Percentiles rank a stretch among this genome's conserved stretches.
Evolutionary conservation across 345 rosid species (phyloP).

Genomic region (Kernera saxatilis): DNA sequence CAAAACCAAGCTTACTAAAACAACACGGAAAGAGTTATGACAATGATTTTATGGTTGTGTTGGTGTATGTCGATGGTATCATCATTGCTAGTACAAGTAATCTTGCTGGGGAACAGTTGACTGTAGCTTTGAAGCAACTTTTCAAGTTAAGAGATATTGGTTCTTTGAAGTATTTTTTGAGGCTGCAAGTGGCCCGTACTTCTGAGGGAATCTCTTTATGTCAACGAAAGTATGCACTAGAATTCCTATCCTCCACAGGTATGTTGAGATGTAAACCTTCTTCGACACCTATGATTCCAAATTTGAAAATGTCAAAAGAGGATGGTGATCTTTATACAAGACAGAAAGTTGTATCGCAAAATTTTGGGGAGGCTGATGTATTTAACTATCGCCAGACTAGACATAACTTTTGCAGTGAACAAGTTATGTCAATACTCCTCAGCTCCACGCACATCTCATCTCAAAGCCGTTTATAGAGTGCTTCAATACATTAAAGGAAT

Average conservation of each 20-base stretch:
- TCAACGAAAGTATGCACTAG: background rate
- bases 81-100: background rate
- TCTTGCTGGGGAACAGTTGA: background rate
- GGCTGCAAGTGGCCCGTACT: background rate
- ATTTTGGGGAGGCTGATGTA: too few species aligned
- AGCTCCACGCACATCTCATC: too few species aligned
- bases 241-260: background rate
- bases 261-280: background rate
- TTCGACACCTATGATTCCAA: background rate
- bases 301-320: background rate
- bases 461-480: too few species aligned
- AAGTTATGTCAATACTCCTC: too few species aligned
- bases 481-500: too few species aligned
- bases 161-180: background rate
- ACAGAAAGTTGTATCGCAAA: too few species aligned
- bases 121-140: background rate
- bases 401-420: too few species aligned
- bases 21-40: too few species aligned
- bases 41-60: background rate
- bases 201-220: background rate
- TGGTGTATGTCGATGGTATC: background rate
- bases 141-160: background rate
- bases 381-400: too few species aligned
- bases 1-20: too few species aligned
- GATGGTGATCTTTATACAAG: too few species aligned